These are phyloP conservation scores for Dendrostoma leiphaemia DNA, from an alignment of 2,329 filamentous ascomycete genomes.

Conservation along the genomic window DNA sequence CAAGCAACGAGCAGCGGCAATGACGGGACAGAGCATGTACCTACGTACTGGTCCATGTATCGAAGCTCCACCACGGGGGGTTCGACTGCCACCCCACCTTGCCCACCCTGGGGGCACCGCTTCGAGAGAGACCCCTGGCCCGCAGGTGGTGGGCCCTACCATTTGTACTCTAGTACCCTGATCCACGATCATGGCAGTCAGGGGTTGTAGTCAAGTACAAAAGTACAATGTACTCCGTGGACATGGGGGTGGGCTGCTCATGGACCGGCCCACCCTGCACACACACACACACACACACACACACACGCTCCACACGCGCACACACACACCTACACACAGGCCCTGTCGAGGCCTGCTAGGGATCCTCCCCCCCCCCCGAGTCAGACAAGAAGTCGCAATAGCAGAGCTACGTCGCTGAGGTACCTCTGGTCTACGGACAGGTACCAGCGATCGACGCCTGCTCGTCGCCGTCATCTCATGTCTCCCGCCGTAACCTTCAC, in stretches of 20 bases:
- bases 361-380: constrained; percentile 35
- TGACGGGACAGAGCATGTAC: too few relatives aligned
- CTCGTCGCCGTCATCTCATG: constrained; percentile 36
- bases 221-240: too few relatives aligned
- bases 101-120: neutral
- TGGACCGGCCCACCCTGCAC: constrained; percentile 20
- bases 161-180: constrained; percentile 1
- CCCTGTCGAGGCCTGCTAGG: constrained; percentile 29
- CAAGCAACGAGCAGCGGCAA: neutral
- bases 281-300: too few relatives aligned
- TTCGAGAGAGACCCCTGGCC: constrained; percentile 8
- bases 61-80: too few relatives aligned
- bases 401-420: constrained; percentile 31
- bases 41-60: too few relatives aligned
- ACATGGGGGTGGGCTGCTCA: too few relatives aligned
- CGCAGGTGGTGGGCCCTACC: constrained; percentile 17
- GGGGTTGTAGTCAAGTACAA: constrained; percentile 20
- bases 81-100: neutral
- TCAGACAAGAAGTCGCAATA: constrained; percentile 33
- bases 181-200: constrained; percentile 13
- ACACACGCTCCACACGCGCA: too few relatives aligned
- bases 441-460: constrained; percentile 27
- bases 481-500: constrained; percentile 32
- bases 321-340: too few relatives aligned
- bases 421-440: constrained; percentile 28